Base-by-base conservation (phyloP, 2,329 filamentous ascomycete genomes). In the Erysiphe pulchra region DNA sequence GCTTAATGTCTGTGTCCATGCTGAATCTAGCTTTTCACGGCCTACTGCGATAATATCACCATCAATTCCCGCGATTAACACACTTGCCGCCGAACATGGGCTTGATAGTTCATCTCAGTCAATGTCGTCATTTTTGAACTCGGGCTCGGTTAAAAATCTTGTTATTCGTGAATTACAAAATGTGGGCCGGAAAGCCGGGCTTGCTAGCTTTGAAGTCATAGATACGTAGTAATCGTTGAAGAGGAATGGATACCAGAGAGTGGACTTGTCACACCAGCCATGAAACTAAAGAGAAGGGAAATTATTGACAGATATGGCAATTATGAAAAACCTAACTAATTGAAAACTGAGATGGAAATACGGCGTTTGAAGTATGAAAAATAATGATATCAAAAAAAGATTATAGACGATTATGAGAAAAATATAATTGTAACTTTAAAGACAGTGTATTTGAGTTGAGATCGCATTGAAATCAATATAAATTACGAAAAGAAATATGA, bases 1-100 rank as follows among this genome's bases (percentile, higher is more conserved):
- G 16, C 71, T 72, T 49, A 92, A 92, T 64, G 75, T 93, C 58
- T 90, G 87, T 67, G 70, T 92, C 44, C 80, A 90, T 57, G 86
- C 82, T 82, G 44, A 64, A 71, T 52, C 71, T 6, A 77, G 50
- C 73, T 84, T 61, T 17, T 68, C 73, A 50, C 79, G 82, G 55
- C 82, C 86, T 1, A 71, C 93, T 47, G 85, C 85, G 28, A 72
- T 94, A 55, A 77, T 93, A 49, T 67, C 72, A 52, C 69, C 75
- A 45, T 74, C 73, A 50, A 75, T 80, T 57, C 71, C 73, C 54
- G 65, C 67, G 14, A 62, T 81, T 14, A 64, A 63, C 38, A 68
- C 70, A 34, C 64, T 75, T 51, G 77, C 75, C 4, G 60, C 64
- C 51, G 65, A 69, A 47, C 57, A 69, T 39, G 76, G 75, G 28